Evolutionary conservation across 2,329 filamentous ascomycete genomes (phyloP), one percentile per base, ranked within the genome.

Genomic region (Diaporthe aspalathi): DNA sequence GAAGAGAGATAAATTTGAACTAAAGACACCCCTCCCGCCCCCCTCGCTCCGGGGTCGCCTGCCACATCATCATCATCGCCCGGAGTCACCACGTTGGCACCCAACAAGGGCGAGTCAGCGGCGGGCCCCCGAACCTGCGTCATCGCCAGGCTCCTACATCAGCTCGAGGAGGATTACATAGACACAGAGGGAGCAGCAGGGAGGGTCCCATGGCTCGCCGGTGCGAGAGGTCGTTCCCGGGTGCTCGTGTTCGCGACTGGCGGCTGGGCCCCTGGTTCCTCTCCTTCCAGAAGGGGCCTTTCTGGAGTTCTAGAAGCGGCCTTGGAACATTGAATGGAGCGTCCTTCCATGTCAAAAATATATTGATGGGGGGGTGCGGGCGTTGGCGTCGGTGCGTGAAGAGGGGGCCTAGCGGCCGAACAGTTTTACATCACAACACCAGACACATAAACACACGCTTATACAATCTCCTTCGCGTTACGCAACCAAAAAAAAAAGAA

Each of bases 271-370:
- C 45, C 47, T 27, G 5, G 14, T 40, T 50, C 66, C 14, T 56
- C 29, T 38, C 56, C 20, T 56, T 66, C 9, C 53, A 4, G 52
- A 24, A 57, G 24, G 22, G 12, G 4, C 35, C 52, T 45, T 60
- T 57, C 53, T 63, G 50, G 20, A 24, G 54, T 71, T 72, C 70
- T 72, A 70, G 70, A 72, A 72, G 50, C 43, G n/a, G 35, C 27
- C 20, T 52, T 60, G 70, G 67, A 72, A 72, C 43, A 47, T 66
- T 66, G 38, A 20, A 27, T 68, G 38, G 52, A 45, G 24, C 52
- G 38, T 56, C 40, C 52, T 68, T 32, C 38, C 50, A 67, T 67
- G 65, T 68, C 47, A 49, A 27, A 27, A 16, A n/a, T 38, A 5
- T 35, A 5, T 38, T 38, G 12, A 11, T 11, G 50, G 24, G 24